phyloP scores from a whole-genome alignment of 768 basidiomycete genomes.

The Lactifluus echinatus region DNA sequence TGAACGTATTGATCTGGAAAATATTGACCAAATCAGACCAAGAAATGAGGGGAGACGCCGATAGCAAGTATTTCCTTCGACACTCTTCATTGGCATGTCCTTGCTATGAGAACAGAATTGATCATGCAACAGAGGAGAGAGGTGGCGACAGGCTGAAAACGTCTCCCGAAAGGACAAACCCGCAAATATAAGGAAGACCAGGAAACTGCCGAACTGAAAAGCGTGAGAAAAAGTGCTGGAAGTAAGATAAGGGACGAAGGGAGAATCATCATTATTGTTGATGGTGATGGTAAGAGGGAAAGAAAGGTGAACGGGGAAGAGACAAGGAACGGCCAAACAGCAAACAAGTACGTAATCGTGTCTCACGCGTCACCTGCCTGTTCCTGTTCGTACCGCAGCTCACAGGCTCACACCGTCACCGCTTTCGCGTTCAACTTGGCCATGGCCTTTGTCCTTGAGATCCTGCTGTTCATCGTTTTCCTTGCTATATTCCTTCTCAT shows the following conservation, averaged over 20 bases:
- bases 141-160: neutral
- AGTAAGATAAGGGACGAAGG: neutral
- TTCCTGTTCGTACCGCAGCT: no score
- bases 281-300: constrained; percentile 6
- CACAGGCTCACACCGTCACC: no score
- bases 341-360: constrained; percentile 1
- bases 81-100: neutral
- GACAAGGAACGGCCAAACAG: neutral
- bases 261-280: neutral
- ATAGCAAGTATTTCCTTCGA: neutral
- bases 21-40: neutral
- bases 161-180: neutral
- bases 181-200: neutral
- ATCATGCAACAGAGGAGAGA: neutral
- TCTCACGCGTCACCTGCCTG: neutral
- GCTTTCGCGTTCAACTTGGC: neutral
- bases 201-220: neutral
- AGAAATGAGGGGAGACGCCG: no score
- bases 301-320: neutral
- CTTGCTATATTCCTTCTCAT: constrained; percentile 54
- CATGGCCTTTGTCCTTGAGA: constrained; percentile 28
- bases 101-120: no score
- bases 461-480: constrained; percentile 42
- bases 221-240: neutral
- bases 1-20: neutral